These are phyloP conservation scores for Raphanus sativus DNA, from an alignment of 345 rosid species.

Conservation along the genomic window DNA sequence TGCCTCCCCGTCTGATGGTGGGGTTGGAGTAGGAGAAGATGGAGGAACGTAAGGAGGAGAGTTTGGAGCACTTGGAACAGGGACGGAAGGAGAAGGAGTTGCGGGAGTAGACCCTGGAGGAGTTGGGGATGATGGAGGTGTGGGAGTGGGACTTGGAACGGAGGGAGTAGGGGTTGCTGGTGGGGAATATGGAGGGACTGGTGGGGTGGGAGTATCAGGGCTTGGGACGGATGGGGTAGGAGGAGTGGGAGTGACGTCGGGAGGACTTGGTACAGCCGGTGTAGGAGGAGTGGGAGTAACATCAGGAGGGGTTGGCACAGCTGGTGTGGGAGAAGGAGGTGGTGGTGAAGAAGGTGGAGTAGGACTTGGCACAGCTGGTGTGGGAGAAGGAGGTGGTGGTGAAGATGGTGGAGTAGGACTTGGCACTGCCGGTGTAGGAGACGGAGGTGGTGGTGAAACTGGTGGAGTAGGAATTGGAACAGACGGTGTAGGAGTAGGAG, in stretches of 20 bases:
- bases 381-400: not conserved
- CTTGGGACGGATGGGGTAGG: conserved; percentile 1
- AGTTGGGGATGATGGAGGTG: conserved; percentile 10
- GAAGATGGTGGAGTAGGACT: conserved; percentile 1
- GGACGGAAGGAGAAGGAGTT: conserved; percentile 15
- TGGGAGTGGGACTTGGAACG: not conserved
- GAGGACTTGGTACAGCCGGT: conserved; percentile 12
- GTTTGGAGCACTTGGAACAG: conserved; percentile 5
- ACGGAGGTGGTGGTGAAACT: conserved; percentile 10
- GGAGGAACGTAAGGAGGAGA: conserved; percentile 33
- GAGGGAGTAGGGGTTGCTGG: not conserved
- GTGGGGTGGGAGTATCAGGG: not conserved
- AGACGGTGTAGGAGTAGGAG: not conserved
- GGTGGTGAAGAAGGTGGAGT: conserved; percentile 8
- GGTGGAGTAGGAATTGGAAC: conserved; percentile 10
- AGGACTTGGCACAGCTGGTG: conserved; percentile 10
- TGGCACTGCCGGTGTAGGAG: conserved; percentile 24
- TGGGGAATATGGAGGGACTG: not conserved
- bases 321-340: conserved; percentile 11
- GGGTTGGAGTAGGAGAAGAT: not conserved
- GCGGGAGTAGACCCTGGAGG: not conserved
- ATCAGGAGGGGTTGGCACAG: not conserved
- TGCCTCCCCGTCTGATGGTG: conserved; percentile 24
- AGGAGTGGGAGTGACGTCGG: conserved; percentile 19
- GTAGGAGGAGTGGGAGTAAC: conserved; percentile 17